These are phyloP conservation scores for Neurospora tetrasperma DNA, from an alignment of 495 filamentous ascomycete species.

Conservation along the genomic window DNA sequence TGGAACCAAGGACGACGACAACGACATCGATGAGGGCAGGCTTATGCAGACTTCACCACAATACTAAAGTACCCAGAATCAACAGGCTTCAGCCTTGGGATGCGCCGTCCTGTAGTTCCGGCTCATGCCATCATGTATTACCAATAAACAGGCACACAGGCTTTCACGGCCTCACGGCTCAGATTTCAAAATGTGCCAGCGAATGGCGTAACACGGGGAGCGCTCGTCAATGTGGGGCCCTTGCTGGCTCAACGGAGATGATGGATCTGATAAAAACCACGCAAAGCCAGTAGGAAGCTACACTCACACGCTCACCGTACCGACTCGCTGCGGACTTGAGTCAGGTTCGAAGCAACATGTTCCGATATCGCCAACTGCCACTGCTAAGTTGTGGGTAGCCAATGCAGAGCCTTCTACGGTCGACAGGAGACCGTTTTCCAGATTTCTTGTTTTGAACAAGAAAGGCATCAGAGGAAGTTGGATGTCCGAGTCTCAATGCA, in stretches of 20 bases:
- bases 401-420: neutral
- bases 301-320: neutral
- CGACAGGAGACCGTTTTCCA: neutral
- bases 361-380: neutral
- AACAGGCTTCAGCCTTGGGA: neutral
- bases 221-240: neutral
- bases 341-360: neutral
- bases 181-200: neutral
- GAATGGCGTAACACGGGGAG: neutral
- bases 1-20: neutral
- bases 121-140: neutral
- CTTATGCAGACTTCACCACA: neutral
- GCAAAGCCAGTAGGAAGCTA: neutral
- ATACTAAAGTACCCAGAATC: neutral
- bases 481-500: neutral
- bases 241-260: neutral
- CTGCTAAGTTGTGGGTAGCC: neutral
- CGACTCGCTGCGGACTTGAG: neutral
- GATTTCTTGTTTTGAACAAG: neutral
- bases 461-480: neutral
- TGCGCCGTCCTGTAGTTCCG: neutral
- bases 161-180: neutral
- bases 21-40: neutral
- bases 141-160: neutral
- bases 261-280: neutral